These are phyloP conservation scores for Odontarrhena argentea DNA, from an alignment of 345 rosid genomes.

Conservation along the genomic window DNA sequence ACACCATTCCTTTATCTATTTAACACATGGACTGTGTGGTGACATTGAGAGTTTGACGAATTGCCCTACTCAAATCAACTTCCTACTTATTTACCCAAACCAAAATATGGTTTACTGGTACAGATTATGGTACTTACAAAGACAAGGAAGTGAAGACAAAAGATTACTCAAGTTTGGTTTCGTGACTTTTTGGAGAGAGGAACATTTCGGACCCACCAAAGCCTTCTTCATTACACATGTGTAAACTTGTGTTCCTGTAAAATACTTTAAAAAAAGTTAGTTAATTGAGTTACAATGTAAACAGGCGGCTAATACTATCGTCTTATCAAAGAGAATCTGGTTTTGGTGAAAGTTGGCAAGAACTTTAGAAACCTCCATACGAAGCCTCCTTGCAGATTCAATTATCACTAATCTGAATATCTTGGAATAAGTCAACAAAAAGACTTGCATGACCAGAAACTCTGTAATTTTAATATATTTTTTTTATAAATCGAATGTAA, in stretches of 20 bases:
- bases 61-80: constrained; percentile 21
- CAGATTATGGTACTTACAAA: background rate
- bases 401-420: background rate
- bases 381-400: constrained; percentile 21
- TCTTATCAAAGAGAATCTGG: constrained; percentile 5
- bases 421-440: background rate
- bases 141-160: constrained; percentile 34
- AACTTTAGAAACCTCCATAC: constrained; percentile 4
- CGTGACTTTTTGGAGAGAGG: background rate
- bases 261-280: background rate
- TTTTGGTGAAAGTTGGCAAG: constrained; percentile 42
- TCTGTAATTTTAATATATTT: background rate
- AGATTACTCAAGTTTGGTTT: constrained; percentile 6
- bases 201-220: background rate
- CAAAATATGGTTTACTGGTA: background rate
- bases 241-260: background rate
- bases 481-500: constrained; percentile 6
- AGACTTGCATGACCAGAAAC: background rate
- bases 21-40: constrained; percentile 15
- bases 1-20: background rate
- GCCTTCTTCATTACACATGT: background rate
- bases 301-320: background rate
- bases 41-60: constrained; percentile 10
- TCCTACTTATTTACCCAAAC: constrained; percentile 5
- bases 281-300: background rate